These are phyloP conservation scores for Haematococcus sp. DNA, from an alignment of 139 green algal genomes.

Conservation along the genomic window DNA sequence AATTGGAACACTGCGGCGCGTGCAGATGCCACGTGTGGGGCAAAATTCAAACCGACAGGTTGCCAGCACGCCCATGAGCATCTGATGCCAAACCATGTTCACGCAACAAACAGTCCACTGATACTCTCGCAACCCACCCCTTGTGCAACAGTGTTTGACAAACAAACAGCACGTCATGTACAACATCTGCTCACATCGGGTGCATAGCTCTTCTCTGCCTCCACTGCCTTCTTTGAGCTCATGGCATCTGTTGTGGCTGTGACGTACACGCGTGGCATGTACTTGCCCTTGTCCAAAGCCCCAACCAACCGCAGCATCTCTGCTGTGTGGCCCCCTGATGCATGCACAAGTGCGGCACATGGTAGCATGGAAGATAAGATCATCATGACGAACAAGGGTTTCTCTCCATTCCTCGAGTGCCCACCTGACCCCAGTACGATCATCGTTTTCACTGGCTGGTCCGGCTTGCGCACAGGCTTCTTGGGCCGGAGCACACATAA, in stretches of 20 bases:
- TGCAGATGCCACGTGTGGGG: too few relatives aligned
- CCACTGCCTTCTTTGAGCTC: slow-evolving; percentile 54
- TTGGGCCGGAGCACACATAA: background rate
- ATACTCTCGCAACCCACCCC: too few relatives aligned
- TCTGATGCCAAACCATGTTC: too few relatives aligned
- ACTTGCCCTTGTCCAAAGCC: slow-evolving; percentile 49
- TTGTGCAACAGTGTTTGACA: too few relatives aligned
- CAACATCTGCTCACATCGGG: background rate
- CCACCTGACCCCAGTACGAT: slow-evolving; percentile 81
- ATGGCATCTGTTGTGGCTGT: slow-evolving; percentile 70
- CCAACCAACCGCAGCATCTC: slow-evolving; percentile 83
- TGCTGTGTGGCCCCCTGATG: slow-evolving; percentile 90
- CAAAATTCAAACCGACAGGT: too few relatives aligned
- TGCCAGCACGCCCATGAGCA: too few relatives aligned
- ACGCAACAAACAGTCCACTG: too few relatives aligned
- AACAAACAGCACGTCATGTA: too few relatives aligned
- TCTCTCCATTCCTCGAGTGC: background rate
- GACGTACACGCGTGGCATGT: slow-evolving; percentile 72
- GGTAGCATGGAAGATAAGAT: background rate
- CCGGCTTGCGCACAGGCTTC: background rate
- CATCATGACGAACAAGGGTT: background rate
- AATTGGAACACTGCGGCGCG: too few relatives aligned
- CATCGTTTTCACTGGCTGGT: slow-evolving; percentile 50
- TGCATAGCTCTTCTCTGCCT: slow-evolving; percentile 29
- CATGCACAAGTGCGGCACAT: background rate